phyloP scores from a whole-genome alignment of 306 rosid species.

The Quercus rubra region DNA sequence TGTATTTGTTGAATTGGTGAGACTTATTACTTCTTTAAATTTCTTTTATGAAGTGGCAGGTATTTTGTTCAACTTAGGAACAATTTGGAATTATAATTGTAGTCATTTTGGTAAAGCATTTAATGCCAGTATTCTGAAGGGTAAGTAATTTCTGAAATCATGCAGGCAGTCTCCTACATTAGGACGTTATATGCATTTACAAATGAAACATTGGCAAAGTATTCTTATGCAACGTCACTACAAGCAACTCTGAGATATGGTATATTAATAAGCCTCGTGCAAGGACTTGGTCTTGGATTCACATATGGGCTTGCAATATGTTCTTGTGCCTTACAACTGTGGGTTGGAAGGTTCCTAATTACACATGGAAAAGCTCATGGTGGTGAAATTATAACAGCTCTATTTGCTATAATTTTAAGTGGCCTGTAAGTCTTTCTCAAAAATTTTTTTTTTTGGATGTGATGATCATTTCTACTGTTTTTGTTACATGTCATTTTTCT shows the following conservation, averaged over 20 bases:
- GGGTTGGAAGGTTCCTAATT: conserved; percentile 97
- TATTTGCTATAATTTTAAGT: conserved; percentile 94
- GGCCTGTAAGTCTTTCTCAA: conserved; percentile 78
- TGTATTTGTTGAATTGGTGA: background rate
- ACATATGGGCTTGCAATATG: conserved; percentile 99
- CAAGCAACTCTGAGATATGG: conserved; percentile 99
- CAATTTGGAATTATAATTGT: background rate
- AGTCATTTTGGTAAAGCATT: conserved; percentile 19
- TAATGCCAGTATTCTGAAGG: conserved; percentile 24
- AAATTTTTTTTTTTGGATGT: background rate
- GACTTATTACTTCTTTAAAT: background rate
- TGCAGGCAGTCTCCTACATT: conserved; percentile 94
- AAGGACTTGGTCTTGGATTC: conserved; percentile 99
- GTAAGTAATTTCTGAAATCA: conserved; percentile 21
- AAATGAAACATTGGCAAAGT: conserved; percentile 95
- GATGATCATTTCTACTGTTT: conserved; percentile 19
- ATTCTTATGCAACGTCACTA: conserved; percentile 95
- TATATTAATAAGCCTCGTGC: conserved; percentile 95
- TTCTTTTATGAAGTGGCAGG: background rate
- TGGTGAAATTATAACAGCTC: conserved; percentile 91
- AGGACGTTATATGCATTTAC: conserved; percentile 93
- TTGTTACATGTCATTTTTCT: conserved; percentile 20
- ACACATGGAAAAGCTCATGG: conserved; percentile 62
- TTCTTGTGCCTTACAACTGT: conserved; percentile 97
- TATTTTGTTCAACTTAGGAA: background rate